Percentiles rank a stretch among this genome's conserved stretches.
Conservation (phyloP, 2,329 filamentous ascomycete species). For the Penicillium capsulatum region DNA sequence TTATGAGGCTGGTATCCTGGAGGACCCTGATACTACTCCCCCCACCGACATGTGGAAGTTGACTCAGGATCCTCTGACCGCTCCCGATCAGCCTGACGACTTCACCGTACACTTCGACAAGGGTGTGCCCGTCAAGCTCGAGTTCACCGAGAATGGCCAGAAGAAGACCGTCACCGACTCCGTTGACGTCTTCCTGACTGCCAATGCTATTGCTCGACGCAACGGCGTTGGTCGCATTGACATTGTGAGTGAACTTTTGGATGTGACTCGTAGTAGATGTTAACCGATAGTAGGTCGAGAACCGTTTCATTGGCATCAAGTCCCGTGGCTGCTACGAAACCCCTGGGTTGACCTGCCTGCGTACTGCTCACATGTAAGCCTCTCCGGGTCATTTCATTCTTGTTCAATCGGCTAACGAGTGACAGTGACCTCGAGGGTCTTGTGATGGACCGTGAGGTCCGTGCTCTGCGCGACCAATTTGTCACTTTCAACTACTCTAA, state of each 20-base stretch:
- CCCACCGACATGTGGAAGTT: constrained; percentile 74
- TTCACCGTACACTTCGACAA: constrained; percentile 69
- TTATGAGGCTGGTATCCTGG: constrained; percentile 68
- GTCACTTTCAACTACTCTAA: constrained; percentile 62
- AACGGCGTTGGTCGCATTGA: constrained; percentile 77
- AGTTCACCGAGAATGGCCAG: constrained; percentile 48
- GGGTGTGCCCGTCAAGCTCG: constrained; percentile 67
- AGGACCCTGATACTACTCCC: constrained; percentile 57
- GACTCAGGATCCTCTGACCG: constrained; percentile 63
- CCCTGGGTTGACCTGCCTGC: constrained; percentile 33
- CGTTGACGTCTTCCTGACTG: constrained; percentile 66
- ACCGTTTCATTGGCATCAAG: constrained; percentile 76
- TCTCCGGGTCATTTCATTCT: constrained; percentile 49
- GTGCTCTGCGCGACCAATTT: constrained; percentile 66
- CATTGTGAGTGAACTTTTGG: constrained; percentile 49
- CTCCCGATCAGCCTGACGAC: constrained; percentile 66
- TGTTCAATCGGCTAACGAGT: constrained; percentile 6
- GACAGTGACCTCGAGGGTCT: constrained; percentile 47
- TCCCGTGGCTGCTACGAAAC: constrained; percentile 74
- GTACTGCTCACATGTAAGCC: constrained; percentile 37
- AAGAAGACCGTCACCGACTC: constrained; percentile 61
- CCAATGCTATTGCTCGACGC: constrained; percentile 66
- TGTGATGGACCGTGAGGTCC: constrained; percentile 64
- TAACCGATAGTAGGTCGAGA: constrained; percentile 52
- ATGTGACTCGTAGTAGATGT: background rate